Base-by-base conservation (phyloP, 2,329 filamentous ascomycete genomes). In the Pezicula carpinea region DNA sequence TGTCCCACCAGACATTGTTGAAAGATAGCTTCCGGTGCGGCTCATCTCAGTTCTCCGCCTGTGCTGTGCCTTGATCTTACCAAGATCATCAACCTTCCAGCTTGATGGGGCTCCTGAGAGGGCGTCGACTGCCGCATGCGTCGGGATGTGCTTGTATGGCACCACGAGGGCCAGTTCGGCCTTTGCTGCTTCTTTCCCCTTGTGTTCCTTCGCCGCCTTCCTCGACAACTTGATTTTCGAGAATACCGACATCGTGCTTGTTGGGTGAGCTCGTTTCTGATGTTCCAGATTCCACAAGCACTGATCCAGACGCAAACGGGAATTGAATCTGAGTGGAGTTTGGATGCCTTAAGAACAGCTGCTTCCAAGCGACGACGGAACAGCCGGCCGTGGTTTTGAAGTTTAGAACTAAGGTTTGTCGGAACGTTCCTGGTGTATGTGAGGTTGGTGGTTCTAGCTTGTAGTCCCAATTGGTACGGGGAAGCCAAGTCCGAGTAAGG, bases 101-200 rank as follows among this genome's bases (percentile, higher is more conserved):
- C 68, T 72, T 1, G 73, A 67, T 8, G 78, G 79, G 3, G 75
- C 76, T 23, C 73, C 74, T 18, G 71, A 68, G 36, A 82, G 64
- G 36, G 80, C 78, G 62, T 84, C 80, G 11, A 70, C 60, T 39
- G 77, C 77, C 22, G 80, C 80, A 59, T 85, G 81, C 13, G 70
- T 82, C n/a, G 80, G 79, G 17, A 80, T 64, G 59, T 84, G 80
- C 44, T 68, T 74, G 63, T 84, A 83, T 11, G 75, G 69, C n/a
- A 65, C 52, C 44, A 70, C 69, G 26, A 36, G 35, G 4, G 49
- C 49, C 4, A 14, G n/a, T 29, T 40, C 19, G 10, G 21, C 36
- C 32, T 64, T 59, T 17, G 61, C 43, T 51, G 72, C 70, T 74
- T 71, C 54, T 75, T 72, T 35, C 65, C 69, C 66, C 33, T 69